Base-by-base conservation (phyloP, 352 stramenopile genomes). In the Thalassiosira oceanica region DNA sequence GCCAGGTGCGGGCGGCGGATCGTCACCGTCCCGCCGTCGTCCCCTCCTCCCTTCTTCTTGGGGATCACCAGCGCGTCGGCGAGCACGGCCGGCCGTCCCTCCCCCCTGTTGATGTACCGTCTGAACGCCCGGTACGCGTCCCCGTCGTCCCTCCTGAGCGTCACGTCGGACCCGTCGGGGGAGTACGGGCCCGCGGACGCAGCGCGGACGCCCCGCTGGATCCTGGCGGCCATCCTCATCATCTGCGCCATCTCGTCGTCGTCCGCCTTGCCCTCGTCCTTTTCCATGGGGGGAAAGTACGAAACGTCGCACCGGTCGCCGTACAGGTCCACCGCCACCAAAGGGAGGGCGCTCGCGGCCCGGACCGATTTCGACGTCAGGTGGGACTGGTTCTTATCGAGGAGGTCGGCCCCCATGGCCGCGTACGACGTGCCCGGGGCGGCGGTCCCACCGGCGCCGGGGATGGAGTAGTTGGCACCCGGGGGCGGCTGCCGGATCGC, bases 271-370 rank as follows among this genome's bases (percentile, higher is more conserved):
- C 41, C 18, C 10, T 62, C 26, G 1, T 64, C 48, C 20, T 61
- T 36, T 0, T 46, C 29, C 16, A 60, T 18, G 20, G 84, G 72
- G 28, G 84, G 84, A 63, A 88, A 88, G 36, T 73, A 80, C 0
- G 76, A 69, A 15, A 88, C 71, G 16, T 72, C 27, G 3, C 52
- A 44, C 39, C 71, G 26, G 51, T 54, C 67, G 0, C 61, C 78
- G 60, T 85, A 86, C 33, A 91, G 61, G 78, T 91, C 84, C 27
- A 89, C 51, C 3, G 69, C 76, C 1, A 86, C 76, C 16, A 91
- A 57, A 1, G 84, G 81, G 28, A 87, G 60, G 2, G 62, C 55
- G 2, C 68, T 53, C 8, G 81, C 46, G 60, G 67, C 68, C 23
- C 65, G 54, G 1, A 83, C 78, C 50, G 69, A 48, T 55, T 81